Evolutionary conservation across 2,329 filamentous ascomycete genomes (phyloP).

Genomic region (Chrysosporium queenslandicum): DNA sequence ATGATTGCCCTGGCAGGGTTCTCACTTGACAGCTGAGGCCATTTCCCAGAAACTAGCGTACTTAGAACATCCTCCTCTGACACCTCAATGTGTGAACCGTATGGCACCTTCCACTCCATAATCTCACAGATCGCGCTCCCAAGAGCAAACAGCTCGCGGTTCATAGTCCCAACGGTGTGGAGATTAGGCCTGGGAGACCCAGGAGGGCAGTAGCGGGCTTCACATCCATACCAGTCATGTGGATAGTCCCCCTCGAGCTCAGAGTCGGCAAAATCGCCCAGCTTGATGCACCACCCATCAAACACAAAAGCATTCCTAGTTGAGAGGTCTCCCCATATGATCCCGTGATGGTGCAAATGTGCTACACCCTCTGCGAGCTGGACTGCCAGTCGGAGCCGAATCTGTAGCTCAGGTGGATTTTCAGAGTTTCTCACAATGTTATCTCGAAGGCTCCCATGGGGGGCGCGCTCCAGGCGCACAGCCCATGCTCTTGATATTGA

Average conservation of each 20-base stretch:
- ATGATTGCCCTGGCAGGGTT: conserved; percentile 8
- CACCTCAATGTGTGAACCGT: conserved; percentile 4
- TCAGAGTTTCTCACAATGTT: conserved; percentile 4
- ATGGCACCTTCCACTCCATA: conserved; percentile 9
- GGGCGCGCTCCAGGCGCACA: conserved; percentile 11
- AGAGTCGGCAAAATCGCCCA: conserved; percentile 10
- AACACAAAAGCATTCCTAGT: conserved; percentile 11
- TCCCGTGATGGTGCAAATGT: background rate
- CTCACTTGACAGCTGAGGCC: conserved; percentile 4
- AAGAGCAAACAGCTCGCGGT: conserved; percentile 14
- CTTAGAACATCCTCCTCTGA: conserved; percentile 8
- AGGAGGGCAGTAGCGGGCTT: conserved; percentile 13
- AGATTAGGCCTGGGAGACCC: conserved; percentile 5
- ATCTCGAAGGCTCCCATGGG: conserved; percentile 4
- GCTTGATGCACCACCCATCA: conserved; percentile 10
- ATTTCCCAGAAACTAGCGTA: conserved; percentile 4
- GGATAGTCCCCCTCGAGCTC: conserved; percentile 6
- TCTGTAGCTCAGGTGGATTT: background rate
- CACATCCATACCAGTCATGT: conserved; percentile 12
- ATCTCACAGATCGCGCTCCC: conserved; percentile 11
- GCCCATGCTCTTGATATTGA: conserved; percentile 11
- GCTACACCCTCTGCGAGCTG: conserved; percentile 10
- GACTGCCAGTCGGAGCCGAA: conserved; percentile 8
- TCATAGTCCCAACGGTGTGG: conserved; percentile 9
- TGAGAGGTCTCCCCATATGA: conserved; percentile 13